A percentile compares a stretch with the other conserved stretches of the same genome.
These are phyloP conservation scores for Globisporangium spiculum DNA, from an alignment of 352 stramenopile genomes.

Conservation along the genomic window DNA sequence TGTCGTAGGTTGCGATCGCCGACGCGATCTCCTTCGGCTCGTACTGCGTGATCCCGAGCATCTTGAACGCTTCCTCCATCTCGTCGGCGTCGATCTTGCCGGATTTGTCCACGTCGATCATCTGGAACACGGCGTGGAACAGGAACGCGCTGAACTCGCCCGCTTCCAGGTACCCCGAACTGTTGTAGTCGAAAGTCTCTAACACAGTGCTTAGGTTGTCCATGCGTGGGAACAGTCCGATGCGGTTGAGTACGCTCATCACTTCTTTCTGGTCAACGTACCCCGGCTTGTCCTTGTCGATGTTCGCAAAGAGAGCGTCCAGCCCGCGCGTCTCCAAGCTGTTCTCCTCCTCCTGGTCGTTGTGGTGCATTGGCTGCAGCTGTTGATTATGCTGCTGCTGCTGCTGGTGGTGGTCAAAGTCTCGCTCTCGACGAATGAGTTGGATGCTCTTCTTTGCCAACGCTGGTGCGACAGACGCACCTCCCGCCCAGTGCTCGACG, in stretches of 20 bases:
- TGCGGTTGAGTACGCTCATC: conserved; percentile 57
- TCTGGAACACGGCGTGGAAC: conserved; percentile 70
- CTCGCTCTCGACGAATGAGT: conserved; percentile 48
- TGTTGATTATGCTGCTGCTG: background rate
- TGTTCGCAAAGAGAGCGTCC: conserved; percentile 58
- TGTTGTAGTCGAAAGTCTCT: conserved; percentile 50
- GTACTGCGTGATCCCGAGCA: conserved; percentile 59
- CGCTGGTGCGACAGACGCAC: background rate
- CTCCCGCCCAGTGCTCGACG: conserved; percentile 47
- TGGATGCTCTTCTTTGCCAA: conserved; percentile 36
- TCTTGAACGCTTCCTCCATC: conserved; percentile 68
- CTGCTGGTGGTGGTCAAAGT: background rate
- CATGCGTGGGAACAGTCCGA: conserved; percentile 55
- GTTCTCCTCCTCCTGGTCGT: conserved; percentile 32
- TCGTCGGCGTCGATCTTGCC: conserved; percentile 79
- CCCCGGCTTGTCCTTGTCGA: conserved; percentile 65
- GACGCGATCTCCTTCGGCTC: conserved; percentile 60
- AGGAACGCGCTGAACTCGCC: conserved; percentile 69
- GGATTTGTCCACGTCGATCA: conserved; percentile 70
- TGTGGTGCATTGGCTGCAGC: background rate
- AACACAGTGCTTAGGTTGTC: conserved; percentile 50
- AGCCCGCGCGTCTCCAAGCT: conserved; percentile 53
- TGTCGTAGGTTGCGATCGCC: conserved; percentile 68
- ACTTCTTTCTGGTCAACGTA: conserved; percentile 54
- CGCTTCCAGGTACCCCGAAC: conserved; percentile 42